Percentiles rank a stretch among this genome's conserved stretches.
Evolutionary conservation across 1,139 yeast genomes (phyloP).

Genomic region (Debaryomycetaceae sp.): DNA sequence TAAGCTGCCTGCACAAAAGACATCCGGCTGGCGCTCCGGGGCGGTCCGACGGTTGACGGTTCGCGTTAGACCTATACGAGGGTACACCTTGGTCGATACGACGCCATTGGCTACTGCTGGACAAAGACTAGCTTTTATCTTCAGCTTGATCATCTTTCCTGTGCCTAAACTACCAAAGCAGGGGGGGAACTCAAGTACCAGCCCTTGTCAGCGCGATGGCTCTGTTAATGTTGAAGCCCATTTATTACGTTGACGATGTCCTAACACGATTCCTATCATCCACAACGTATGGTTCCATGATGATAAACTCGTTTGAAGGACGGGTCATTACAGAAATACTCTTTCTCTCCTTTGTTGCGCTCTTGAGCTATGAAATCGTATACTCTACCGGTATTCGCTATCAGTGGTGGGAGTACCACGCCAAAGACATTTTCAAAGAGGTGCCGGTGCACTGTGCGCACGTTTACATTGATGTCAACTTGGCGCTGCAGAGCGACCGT

Average conservation of each 20-base stretch:
- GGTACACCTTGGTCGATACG: no score
- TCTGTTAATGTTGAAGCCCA: neutral
- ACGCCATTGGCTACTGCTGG: no score
- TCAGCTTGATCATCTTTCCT: no score
- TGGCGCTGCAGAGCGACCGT: constrained; percentile 14
- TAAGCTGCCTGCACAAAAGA: no score
- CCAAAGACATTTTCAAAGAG: constrained; percentile 55
- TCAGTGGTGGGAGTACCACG: constrained; percentile 49
- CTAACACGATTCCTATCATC: constrained; percentile 6
- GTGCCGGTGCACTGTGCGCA: constrained; percentile 75
- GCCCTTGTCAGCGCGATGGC: no score
- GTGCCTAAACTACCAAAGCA: no score
- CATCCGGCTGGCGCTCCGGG: no score
- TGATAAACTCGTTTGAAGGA: constrained; percentile 20
- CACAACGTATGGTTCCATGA: constrained; percentile 16
- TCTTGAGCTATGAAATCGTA: constrained; percentile 32
- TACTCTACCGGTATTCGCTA: constrained; percentile 40
- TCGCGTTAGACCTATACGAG: no score
- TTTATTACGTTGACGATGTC: neutral
- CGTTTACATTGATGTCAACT: constrained; percentile 43
- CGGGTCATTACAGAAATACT: constrained; percentile 32
- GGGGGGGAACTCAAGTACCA: no score
- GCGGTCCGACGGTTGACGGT: no score
- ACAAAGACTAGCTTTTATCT: no score
- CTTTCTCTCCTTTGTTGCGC: constrained; percentile 19